Base-by-base conservation (phyloP, 108 stramenopile species). In the Nitzschia sp. region DNA sequence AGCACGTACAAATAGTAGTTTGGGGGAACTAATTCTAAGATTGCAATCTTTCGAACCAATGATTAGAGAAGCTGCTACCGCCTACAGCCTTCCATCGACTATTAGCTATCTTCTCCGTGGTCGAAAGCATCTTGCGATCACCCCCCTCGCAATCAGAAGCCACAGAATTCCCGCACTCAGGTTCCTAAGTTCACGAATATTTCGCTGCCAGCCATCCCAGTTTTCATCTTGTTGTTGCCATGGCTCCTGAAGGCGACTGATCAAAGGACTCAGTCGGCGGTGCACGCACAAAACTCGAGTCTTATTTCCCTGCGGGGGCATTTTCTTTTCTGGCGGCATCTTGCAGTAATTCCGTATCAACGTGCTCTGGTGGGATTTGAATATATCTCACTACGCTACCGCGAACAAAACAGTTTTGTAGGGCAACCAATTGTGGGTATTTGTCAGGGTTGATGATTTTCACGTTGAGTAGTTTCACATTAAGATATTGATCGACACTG, bases 301-400 rank as follows among this genome's bases (percentile, higher is more conserved):
- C 44, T 33, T 54, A 66, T 66, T 66, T 66, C 3, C 60, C 38
- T 15, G 82, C 75, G 0, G 88, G 81, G 55, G 89, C 85, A 79
- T 92, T 92, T 68, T 98, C 98, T 73, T 98, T 97, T 53, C 99
- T 75, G 2, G 96, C 90, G 0, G 99, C 98, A 81, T 99, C 98
- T 86, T 99, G 96, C 67, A 99, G 82, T 57, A 99, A 70, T 75
- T 98, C 96, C 22, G 93, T 95, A 77, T 99, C 97, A 27, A 99
- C 98, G 64, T 98, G 97, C 47, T 82, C 85, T 0, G 93, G 83
- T 36, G 97, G 93, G 13, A 99, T 90, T 69, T 98, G 97, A 22
- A 99, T 96, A 79, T 99, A 99, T 22, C 98, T 89, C 3, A 99
- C 96, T 11, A 97, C 98, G 64, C 97, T 97, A 22, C 99, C 99